Evolutionary conservation across 768 basidiomycete genomes (phyloP), one percentile per base, ranked within the genome.

Genomic region (Paxillus rubicundulus): DNA sequence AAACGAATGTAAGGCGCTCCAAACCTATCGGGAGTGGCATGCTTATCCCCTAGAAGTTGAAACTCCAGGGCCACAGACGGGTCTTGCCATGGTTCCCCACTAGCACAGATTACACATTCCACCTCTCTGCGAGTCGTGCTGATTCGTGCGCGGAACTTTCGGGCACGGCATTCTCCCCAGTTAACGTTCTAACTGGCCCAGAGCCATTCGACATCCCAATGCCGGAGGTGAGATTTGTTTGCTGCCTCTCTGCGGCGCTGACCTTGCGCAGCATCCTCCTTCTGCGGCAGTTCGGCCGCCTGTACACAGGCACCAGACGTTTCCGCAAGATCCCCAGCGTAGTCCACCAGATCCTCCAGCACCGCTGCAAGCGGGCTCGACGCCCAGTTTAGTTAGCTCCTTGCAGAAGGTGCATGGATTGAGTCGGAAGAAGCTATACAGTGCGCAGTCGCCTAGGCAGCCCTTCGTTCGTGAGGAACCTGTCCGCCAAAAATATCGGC

Each of bases 341-440:
- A 33, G 62, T 20, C 21, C 59, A 6, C 54, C 61, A 36, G 54
- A 62, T 30, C 36, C 56, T 43, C 27, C 55, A 20, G 42, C 55
- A 4, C 28, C 55, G 27, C 14, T 54, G 9, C 66, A 64, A 58
- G 63, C 54, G 21, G 62, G 61, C 34, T 61, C 64, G 7, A 67
- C 69, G 18, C 80, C 78, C 4, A 83, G 75, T 51, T 71, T 88
- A 1, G 86, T 88, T 44, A 74, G 70, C 20, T 82, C 82, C 20
- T 73, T 87, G 14, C 82, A 87, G 65, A 81, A 84, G 60, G 76
- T 81, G 33, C 85, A 87, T 51, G 86, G 86, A 3, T 61, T 88
- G 43, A 85, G 82, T 8, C 85, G 86, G 70, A 87, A 86, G 70
- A 84, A 84, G 57, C 74, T 82, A 8, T 84, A 85, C 52, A 78